A percentile compares a stretch with the other conserved stretches of the same genome.
phyloP scores from a whole-genome alignment of 2,329 filamentous ascomycete genomes.

The Ceratocystis huliohia region DNA sequence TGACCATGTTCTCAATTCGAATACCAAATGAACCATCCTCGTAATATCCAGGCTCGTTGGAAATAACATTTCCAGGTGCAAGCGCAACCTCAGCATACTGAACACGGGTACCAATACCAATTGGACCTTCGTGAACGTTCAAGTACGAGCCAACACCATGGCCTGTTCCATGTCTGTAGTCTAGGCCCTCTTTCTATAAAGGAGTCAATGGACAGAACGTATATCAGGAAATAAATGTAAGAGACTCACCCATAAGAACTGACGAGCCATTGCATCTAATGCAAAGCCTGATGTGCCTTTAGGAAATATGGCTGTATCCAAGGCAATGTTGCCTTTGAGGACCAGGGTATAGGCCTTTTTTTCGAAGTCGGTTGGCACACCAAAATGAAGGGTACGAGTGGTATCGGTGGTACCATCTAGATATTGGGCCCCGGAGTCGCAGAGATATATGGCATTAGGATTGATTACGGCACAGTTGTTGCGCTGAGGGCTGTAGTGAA shows the following conservation, averaged over 20 bases:
- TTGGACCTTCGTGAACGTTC: constrained; percentile 95
- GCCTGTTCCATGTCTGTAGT: constrained; percentile 92
- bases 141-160: constrained; percentile 91
- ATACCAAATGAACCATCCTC: constrained; percentile 92
- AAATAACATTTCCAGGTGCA: constrained; percentile 85
- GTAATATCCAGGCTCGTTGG: constrained; percentile 93
- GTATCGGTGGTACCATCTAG: constrained; percentile 92
- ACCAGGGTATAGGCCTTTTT: constrained; percentile 86
- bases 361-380: constrained; percentile 68
- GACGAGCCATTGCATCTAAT: constrained; percentile 74
- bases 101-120: constrained; percentile 84
- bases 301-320: constrained; percentile 78
- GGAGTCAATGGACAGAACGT: not conserved
- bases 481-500: constrained; percentile 84
- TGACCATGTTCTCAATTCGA: constrained; percentile 88
- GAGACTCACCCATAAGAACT: constrained; percentile 69
- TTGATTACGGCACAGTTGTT: constrained; percentile 75
- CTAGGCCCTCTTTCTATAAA: constrained; percentile 56
- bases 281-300: constrained; percentile 93
- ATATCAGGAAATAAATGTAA: not conserved
- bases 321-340: constrained; percentile 80
- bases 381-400: constrained; percentile 86
- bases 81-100: constrained; percentile 86
- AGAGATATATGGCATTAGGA: constrained; percentile 76
- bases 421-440: constrained; percentile 95